Base-by-base conservation (phyloP, 108 stramenopile species). In the Nitzschia sp. region DNA sequence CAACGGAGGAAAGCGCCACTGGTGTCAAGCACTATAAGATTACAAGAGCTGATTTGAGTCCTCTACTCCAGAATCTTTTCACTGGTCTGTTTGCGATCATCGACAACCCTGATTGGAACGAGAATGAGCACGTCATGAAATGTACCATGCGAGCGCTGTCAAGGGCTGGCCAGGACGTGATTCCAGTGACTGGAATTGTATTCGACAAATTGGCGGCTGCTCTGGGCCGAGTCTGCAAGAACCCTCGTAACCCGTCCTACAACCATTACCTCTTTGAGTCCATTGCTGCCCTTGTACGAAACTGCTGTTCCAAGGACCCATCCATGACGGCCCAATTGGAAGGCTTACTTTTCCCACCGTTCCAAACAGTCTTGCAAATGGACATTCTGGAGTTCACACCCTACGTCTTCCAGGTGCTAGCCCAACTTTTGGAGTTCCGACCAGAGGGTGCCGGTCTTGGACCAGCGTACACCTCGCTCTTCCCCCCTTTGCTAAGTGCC, bases 91-190 rank as follows among this genome's bases (percentile, higher is more conserved):
- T 98, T 65, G 80, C 71, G 6, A 95, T 97, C 59, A 71, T 96
- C 25, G 98, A 93, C 29, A 85, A 94, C 57, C 47, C 44, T 22
- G 89, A 89, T n/a, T 65, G 73, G 58, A 77, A 88, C 55, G 96
- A 97, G 67, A 99, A 99, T 78, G 96, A 96, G 48, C 96, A 98
- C 72, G 94, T 97, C 26, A 98, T 98, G 97, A 97, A 98, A 73
- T 93, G 94, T 57, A 77, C 98, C 56, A 98, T 98, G 97, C 81
- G 97, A 64, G 58, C 90, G 3, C 75, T 98, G 23, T 76, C 71
- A 67, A 68, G 76, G 17, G 91, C 90, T 5, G 83, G 94, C 47
- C 88, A 90, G 23, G 88, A 85, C 74, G 72, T 97, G 16, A 48
- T 94, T n/a, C 85, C 94, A 9, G 85, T 96, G 28, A 90, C 93